phyloP scores from a whole-genome alignment of 768 basidiomycete genomes.

The Solioccasus polychromus region DNA sequence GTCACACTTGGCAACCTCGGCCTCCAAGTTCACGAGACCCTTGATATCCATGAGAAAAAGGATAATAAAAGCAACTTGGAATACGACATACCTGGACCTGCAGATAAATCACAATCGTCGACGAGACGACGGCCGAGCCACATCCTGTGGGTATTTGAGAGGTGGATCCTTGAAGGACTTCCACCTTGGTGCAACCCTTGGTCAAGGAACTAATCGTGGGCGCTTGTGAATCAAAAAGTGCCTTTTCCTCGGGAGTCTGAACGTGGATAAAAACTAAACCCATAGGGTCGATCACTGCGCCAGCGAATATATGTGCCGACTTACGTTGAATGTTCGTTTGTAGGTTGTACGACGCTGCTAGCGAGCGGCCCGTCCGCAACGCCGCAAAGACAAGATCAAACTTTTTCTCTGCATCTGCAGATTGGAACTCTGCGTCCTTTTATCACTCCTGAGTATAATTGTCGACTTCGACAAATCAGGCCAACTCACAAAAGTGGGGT shows the following conservation, averaged over 20 bases:
- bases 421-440: slow-evolving; percentile 62
- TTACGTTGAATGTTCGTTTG: slow-evolving; percentile 60
- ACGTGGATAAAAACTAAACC: slow-evolving; percentile 67
- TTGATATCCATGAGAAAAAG: slow-evolving; percentile 28
- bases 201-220: slow-evolving; percentile 77
- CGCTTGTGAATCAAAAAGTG: slow-evolving; percentile 68
- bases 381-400: slow-evolving; percentile 85
- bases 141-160: slow-evolving; percentile 77
- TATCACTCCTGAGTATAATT: no score
- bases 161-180: slow-evolving; percentile 55
- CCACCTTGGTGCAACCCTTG: slow-evolving; percentile 81
- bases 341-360: slow-evolving; percentile 80
- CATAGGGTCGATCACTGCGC: neutral
- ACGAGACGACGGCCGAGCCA: slow-evolving; percentile 76
- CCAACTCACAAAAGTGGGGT: slow-evolving; percentile 70
- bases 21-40: slow-evolving; percentile 88
- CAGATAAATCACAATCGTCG: slow-evolving; percentile 73
- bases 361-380: slow-evolving; percentile 52
- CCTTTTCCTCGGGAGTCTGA: slow-evolving; percentile 58
- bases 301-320: neutral
- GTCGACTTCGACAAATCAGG: neutral
- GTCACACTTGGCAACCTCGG: slow-evolving; percentile 83
- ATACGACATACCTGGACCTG: slow-evolving; percentile 70
- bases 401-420: slow-evolving; percentile 70
- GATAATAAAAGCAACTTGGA: neutral